Base-by-base conservation (phyloP, 1,139 yeast genomes). In the Kluyveromyces sp. region DNA sequence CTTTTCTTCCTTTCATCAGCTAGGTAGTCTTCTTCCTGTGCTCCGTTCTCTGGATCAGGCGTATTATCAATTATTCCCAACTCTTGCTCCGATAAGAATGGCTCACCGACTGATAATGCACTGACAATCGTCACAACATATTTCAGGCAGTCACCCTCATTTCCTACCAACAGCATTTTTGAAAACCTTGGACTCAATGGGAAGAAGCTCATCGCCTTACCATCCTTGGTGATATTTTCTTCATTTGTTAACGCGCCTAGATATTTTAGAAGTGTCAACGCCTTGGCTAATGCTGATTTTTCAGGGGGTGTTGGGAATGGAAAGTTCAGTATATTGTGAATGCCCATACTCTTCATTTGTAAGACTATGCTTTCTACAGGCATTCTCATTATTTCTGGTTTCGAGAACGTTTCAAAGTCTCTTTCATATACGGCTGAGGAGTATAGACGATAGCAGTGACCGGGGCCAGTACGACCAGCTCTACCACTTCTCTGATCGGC, bases 401-500 rank as follows among this genome's bases (percentile, higher is more conserved):
- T 73, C 19, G 94, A 74, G 55, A 92, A 92, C 55, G 83, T 87
- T 3, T 73, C 73, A 62, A 94, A 92, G 54, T 84, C 92, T 48
- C 80, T 77, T 58, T 92, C 97, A 61, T 74, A 94, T 7, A 94
- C 85, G 0, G 98, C 98, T n/a, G 97, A 89, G 0, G 98, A 89
- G 57, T 73, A 94, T 18, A 94, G 66, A 47, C 98, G 71, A 62
- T 94, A 94, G 62, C 96, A 87, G 58, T 94, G 98, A 44, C 99
- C 99, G 0, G 98, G 97, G 0, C 98, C 98, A 0, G 97, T 92
- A 76, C 99, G 84, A 61, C 98, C 99, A 41, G 99, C 98, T 74
- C 99, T 83, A 65, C 98, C 98, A 30, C 95, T 68, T 67, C 98
- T 75, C 69, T 94, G 99, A 51, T 80, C 94, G 0, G 98, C 94